phyloP scores from a whole-genome alignment of 495 filamentous ascomycete species.

The Trichoderma erinaceum region DNA sequence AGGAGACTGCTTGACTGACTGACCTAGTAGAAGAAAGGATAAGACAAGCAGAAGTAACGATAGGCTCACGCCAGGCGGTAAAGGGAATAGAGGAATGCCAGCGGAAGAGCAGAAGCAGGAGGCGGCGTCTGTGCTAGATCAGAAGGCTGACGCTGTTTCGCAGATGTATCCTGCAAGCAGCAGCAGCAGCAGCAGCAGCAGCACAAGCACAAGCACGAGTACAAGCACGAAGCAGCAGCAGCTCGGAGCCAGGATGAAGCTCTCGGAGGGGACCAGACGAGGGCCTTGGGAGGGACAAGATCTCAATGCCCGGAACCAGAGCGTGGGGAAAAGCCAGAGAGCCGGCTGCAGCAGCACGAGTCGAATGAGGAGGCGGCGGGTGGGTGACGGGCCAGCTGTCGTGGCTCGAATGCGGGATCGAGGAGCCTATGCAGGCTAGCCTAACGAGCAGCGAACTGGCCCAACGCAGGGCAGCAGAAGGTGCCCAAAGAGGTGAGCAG shows the following conservation, averaged over 20 bases:
- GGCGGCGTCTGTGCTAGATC: conserved; percentile 17
- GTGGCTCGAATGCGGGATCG: conserved; percentile 53
- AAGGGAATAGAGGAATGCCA: conserved; percentile 20
- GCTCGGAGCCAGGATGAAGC: conserved; percentile 24
- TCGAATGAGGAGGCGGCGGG: conserved; percentile 22
- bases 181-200: conserved; percentile 8
- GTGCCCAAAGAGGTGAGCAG: conserved; percentile 9
- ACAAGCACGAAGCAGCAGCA: conserved; percentile 15
- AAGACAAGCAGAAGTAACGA: conserved; percentile 10
- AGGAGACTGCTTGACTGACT: conserved; percentile 6
- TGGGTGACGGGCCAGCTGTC: conserved; percentile 32
- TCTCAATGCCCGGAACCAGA: background rate
- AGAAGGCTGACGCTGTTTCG: conserved; percentile 17
- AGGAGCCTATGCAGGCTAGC: conserved; percentile 17
- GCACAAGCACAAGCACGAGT: conserved; percentile 9
- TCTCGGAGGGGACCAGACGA: conserved; percentile 21
- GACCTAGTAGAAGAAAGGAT: conserved; percentile 13
- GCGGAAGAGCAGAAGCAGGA: conserved; percentile 16
- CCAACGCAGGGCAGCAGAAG: conserved; percentile 4
- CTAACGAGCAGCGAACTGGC: conserved; percentile 12
- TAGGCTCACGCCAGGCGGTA: conserved; percentile 15
- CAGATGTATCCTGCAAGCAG: conserved; percentile 16
- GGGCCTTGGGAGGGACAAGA: conserved; percentile 13
- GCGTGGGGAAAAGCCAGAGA: conserved; percentile 19
- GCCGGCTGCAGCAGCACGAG: conserved; percentile 11